phyloP scores from a whole-genome alignment of 176 grass and related monocot species.

The Neostapfia colusana region DNA sequence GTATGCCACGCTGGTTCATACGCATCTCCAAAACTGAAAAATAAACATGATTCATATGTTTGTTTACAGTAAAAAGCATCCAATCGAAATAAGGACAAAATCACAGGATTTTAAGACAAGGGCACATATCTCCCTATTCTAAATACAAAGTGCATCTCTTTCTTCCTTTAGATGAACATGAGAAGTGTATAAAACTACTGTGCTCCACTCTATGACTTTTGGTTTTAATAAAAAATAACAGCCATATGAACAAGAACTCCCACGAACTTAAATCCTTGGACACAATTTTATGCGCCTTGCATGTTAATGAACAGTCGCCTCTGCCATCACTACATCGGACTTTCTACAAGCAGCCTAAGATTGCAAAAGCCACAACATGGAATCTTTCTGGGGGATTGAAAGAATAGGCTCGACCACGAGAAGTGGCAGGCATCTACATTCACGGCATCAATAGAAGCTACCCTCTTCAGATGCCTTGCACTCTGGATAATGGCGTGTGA shows the following conservation, averaged over 20 bases:
- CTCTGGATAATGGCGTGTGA: slow-evolving; percentile 9
- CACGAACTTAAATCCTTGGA: slow-evolving; percentile 22
- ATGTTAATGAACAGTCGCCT: slow-evolving; percentile 24
- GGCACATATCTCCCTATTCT: neutral
- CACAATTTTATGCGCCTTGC: slow-evolving; percentile 17
- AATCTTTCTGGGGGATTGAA: slow-evolving; percentile 1
- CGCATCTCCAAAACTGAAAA: neutral
- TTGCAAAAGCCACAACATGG: slow-evolving; percentile 14
- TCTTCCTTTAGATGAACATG: slow-evolving; percentile 4
- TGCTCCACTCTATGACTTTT: slow-evolving; percentile 11
- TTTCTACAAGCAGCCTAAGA: slow-evolving; percentile 17
- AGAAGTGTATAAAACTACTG: slow-evolving; percentile 34
- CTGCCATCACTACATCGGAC: slow-evolving; percentile 25
- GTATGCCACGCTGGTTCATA: neutral
- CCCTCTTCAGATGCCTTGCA: slow-evolving; percentile 33
- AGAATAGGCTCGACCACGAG: slow-evolving; percentile 13
- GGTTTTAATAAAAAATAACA: neutral
- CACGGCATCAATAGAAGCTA: slow-evolving; percentile 9
- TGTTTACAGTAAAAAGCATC: neutral
- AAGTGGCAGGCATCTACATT: neutral
- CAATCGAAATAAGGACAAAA: neutral
- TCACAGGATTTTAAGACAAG: neutral
- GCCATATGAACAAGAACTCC: slow-evolving; percentile 33
- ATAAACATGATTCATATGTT: neutral
- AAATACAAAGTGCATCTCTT: neutral